phyloP scores from a whole-genome alignment of 306 rosid species.

The Citrullus mucosospermus region DNA sequence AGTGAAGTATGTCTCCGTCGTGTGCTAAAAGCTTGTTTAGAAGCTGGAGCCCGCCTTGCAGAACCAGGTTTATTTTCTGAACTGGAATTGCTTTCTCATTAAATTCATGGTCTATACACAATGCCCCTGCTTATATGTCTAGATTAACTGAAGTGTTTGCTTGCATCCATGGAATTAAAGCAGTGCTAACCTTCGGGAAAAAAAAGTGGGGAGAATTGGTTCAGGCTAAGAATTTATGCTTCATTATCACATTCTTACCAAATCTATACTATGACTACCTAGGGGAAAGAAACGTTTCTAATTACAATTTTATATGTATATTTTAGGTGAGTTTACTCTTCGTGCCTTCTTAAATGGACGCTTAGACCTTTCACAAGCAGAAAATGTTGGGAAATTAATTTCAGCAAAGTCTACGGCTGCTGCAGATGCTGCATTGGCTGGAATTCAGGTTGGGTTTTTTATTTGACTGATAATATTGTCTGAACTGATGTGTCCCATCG shows the following conservation, averaged over 20 bases:
- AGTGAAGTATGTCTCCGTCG: conserved; percentile 86
- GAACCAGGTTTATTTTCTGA: conserved; percentile 50
- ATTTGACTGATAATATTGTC: not conserved
- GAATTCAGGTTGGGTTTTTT: conserved; percentile 51
- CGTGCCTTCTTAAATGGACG: conserved; percentile 96
- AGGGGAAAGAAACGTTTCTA: not conserved
- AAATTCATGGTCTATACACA: not conserved
- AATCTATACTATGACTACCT: not conserved
- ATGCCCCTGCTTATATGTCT: not conserved
- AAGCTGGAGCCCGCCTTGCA: conserved; percentile 88
- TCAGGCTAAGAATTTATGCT: not conserved
- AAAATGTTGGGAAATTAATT: conserved; percentile 57
- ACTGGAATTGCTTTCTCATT: not conserved
- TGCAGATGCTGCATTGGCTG: conserved; percentile 88
- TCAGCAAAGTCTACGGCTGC: conserved; percentile 73
- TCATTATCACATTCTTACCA: not conserved
- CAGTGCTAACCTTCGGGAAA: not conserved
- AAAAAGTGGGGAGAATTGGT: not conserved
- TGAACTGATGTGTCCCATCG: not conserved
- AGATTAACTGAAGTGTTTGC: not conserved
- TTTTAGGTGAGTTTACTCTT: conserved; percentile 84
- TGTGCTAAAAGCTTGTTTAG: conserved; percentile 74
- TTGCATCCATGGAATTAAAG: not conserved
- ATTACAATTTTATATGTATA: conserved; percentile 3
- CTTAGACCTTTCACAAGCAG: conserved; percentile 86